These are phyloP conservation scores for Acanthamoeba divionensis DNA, from an alignment of 208 protist species.

Conservation along the genomic window DNA sequence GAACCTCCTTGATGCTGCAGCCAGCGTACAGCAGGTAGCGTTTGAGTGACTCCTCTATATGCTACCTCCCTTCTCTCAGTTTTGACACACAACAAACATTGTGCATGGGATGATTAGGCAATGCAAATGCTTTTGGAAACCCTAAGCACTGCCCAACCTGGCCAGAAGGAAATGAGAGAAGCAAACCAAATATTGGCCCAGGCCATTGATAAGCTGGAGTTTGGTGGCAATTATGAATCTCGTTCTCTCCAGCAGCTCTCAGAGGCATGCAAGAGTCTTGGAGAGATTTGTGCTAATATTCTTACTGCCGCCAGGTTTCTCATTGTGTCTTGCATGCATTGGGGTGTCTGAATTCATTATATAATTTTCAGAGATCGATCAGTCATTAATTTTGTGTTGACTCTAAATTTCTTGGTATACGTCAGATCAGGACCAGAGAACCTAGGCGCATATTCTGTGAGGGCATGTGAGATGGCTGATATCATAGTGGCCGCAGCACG, in stretches of 20 bases:
- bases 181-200: neutral
- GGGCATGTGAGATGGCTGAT: neutral
- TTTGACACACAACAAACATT: too few relatives aligned
- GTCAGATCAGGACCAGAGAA: neutral
- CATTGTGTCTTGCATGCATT: too few relatives aligned
- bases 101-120: too few relatives aligned
- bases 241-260: neutral
- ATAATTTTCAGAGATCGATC: too few relatives aligned
- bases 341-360: too few relatives aligned
- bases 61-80: too few relatives aligned
- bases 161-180: slow-evolving; percentile 28
- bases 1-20: neutral
- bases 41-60: too few relatives aligned
- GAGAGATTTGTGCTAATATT: slow-evolving; percentile 12
- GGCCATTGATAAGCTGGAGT: slow-evolving; percentile 9
- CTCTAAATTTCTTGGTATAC: too few relatives aligned
- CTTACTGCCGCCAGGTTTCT: neutral
- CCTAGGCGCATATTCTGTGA: neutral
- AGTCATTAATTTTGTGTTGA: too few relatives aligned
- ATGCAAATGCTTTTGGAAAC: neutral
- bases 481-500: neutral
- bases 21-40: neutral
- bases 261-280: neutral
- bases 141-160: neutral
- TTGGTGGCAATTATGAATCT: neutral